Evolutionary conservation across 306 rosid genomes (phyloP), one percentile per base, ranked within the genome.

Genomic region (Fagus sylvatica): DNA sequence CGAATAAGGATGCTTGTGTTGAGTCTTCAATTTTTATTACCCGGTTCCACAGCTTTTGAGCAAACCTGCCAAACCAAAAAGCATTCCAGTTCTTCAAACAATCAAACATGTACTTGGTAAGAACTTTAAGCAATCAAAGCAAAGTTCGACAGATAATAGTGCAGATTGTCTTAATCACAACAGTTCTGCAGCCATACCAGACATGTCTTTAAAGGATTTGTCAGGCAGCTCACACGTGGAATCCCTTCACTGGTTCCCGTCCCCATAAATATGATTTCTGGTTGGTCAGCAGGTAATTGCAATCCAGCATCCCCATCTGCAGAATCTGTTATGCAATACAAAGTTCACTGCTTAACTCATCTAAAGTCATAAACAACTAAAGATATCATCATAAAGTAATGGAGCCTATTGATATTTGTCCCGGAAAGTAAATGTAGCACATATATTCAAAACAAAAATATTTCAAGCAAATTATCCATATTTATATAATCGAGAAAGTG

Each of bases 221-320:
- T 91, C 73, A 92, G 82, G 80, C 98, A 95, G 84, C 98, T 91
- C 69, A 93, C 93, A 32, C 97, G 83, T 0, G 98, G 98, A 88
- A 95, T 79, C 22, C 98, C 98, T 87, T 95, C 98, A 71, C 98
- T 95, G 4, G 98, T 95, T 75, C 98, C 98, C 3, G 98, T 91
- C 36, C 98, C 98, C 54, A 92, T 41, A 65, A 92, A 95, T 82
- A 95, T 77, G 75, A 95, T 51, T 73, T 92, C 93, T 8, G 97
- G 61, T 74, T 82, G 81, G 56, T 85, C 83, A 61, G 61, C 43
- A 46, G 84, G 81, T 53, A 72, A 69, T 32, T 75, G 79, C 33
- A 61, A 81, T 37, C 68, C 81, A 55, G 55, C 80, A 57, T 70
- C 77, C 42, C 60, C 91, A 69, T 74, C 82, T 0, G 84, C 74